Evolutionary conservation across 176 grass and related monocot genomes (phyloP), one percentile per base, ranked within the genome.

Genomic region (Cocos nucifera): DNA sequence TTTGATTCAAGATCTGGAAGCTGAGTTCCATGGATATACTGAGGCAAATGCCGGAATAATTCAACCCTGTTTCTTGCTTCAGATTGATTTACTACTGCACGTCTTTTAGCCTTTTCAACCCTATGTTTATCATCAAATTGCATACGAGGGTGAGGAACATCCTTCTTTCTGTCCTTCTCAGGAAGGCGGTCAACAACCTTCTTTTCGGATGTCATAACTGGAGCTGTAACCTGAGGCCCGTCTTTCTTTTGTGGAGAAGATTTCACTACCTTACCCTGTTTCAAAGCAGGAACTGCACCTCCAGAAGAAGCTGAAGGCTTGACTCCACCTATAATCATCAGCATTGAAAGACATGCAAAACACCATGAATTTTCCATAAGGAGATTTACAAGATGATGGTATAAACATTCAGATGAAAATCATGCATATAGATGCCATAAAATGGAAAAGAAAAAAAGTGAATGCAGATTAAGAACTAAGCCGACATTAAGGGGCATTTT

Each of bases 1-100:
- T 89, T 95, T 51, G 72, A 75, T 50, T 95, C 76, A 1, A 89
- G 75, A 23, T 95, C 85, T 73, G 89, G 85, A 63, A 95, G 78
- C 52, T 80, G 85, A 71, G 81, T 85, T 24, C 75, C 89, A 75
- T 78, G 89, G 15, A 66, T 73, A 65, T 89, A 82, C 20, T 88
- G 89, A 51, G 85, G 85, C 24, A 95, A 74, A 67, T 95, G 85
- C 6, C 85, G 69, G 57, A 95, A 95, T 61, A 85, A 50, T 39
- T 83, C 85, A 18, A 95, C 81, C 64, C 78, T 78, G 50, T 89
- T 95, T 71, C 56, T 57, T 53, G 89, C 57, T 76, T 89, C 81
- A 55, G 69, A 77, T 72, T 85, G 72, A 44, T 69, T 89, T 24
- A 78, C 75, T 18, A 95, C 53, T 4, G 85, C 79, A 30, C 58